Conservation (phyloP, 1,284 basidiomycete species). For the Polyporus tsugae region DNA sequence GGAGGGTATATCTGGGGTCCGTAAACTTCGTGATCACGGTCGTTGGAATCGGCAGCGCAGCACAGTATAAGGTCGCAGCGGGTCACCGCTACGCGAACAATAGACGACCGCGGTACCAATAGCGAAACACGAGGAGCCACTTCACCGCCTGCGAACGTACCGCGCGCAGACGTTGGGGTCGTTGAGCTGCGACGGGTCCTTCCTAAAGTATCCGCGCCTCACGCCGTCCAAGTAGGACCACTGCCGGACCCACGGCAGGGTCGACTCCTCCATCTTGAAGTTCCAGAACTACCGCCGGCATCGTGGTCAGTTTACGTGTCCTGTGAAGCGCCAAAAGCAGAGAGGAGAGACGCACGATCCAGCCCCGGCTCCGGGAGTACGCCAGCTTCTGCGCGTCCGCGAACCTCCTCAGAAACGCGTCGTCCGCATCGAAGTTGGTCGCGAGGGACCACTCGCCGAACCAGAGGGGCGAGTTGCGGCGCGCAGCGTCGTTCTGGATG, state of each 20-base stretch:
- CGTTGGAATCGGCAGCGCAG: neutral
- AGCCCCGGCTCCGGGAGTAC: neutral
- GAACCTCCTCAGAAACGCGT: neutral
- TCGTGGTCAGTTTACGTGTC: neutral
- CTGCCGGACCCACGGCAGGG: constrained; percentile 58
- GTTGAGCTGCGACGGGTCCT: constrained; percentile 63
- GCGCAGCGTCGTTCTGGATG: constrained; percentile 49
- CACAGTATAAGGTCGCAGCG: neutral
- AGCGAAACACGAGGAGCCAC: neutral
- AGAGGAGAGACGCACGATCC: neutral
- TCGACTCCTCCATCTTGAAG: constrained; percentile 73
- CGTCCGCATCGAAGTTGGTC: neutral
- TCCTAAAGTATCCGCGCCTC: constrained; percentile 63
- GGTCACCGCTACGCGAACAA: neutral
- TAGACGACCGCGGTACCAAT: neutral
- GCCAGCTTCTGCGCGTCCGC: neutral
- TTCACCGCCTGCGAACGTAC: constrained; percentile 44
- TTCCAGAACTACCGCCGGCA: constrained; percentile 55
- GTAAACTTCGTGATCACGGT: no score
- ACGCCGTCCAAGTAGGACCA: constrained; percentile 79
- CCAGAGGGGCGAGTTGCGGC: neutral
- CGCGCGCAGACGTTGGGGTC: constrained; percentile 69
- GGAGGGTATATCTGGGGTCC: neutral
- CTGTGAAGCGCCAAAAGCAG: no score
- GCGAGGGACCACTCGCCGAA: neutral